phyloP scores from a whole-genome alignment of 345 rosid genomes.

The Arabidopsis arenosa region DNA sequence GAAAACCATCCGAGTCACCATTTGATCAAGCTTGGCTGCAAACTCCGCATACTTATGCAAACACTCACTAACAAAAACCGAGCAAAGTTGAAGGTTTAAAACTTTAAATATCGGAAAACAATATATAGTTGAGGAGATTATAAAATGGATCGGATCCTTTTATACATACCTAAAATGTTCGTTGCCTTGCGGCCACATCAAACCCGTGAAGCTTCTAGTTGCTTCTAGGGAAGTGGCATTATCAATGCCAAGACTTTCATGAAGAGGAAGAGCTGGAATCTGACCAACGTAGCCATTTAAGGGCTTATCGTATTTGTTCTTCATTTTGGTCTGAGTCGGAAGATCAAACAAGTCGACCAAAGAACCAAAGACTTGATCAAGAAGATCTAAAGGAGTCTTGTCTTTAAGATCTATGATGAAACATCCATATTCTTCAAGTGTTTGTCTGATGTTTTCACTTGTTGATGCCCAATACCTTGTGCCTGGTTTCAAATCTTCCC shows the following conservation, averaged over 20 bases:
- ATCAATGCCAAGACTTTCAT: conserved; percentile 58
- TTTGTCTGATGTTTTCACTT: conserved; percentile 28
- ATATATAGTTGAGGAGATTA: background rate
- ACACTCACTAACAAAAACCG: conserved; percentile 39
- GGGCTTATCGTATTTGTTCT: conserved; percentile 49
- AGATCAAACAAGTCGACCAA: conserved; percentile 40
- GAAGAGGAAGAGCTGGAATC: conserved; percentile 48
- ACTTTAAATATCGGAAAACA: background rate
- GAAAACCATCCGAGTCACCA: conserved; percentile 60
- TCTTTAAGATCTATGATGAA: conserved; percentile 47
- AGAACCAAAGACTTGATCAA: conserved; percentile 39
- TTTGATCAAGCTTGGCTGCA: conserved; percentile 54
- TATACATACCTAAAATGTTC: conserved; percentile 45
- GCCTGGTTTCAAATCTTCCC: conserved; percentile 42
- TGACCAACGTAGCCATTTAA: conserved; percentile 50
- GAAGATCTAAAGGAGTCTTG: conserved; percentile 42
- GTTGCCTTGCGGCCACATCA: conserved; percentile 62
- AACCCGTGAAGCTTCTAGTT: conserved; percentile 47
- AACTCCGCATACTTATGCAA: conserved; percentile 42
- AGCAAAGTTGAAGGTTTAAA: background rate
- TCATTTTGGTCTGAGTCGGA: conserved; percentile 45
- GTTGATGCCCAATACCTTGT: conserved; percentile 40
- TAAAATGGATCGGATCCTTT: background rate
- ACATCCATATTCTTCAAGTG: conserved; percentile 45
- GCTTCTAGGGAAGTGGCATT: conserved; percentile 44